Percentiles rank a stretch among this genome's conserved stretches.
These are phyloP conservation scores for Perilla frutescens DNA, from an alignment of 257 asterid genomes.

Conservation along the genomic window DNA sequence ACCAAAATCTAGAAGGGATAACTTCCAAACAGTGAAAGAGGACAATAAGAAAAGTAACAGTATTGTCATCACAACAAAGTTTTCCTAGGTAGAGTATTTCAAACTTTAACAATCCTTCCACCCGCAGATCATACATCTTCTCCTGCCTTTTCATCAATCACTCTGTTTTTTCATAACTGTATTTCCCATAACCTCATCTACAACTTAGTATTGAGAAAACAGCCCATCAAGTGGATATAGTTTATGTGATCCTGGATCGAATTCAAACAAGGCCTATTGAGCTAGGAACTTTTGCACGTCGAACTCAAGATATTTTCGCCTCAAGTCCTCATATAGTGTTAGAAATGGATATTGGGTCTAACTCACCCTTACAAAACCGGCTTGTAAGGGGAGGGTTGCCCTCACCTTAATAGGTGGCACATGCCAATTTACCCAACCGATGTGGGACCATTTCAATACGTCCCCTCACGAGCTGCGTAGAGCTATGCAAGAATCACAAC, in stretches of 20 bases:
- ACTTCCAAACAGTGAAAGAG: neutral
- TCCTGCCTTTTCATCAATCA: constrained; percentile 1
- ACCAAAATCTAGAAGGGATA: neutral
- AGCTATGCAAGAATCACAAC: no score
- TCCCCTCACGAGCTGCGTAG: no score
- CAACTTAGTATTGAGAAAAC: constrained; percentile 5
- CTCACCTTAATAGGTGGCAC: no score
- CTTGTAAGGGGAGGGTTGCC: no score
- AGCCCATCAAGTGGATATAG: neutral
- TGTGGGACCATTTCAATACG: no score
- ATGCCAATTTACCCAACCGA: no score
- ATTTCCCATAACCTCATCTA: constrained; percentile 7
- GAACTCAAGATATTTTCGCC: neutral
- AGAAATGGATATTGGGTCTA: no score
- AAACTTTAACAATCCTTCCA: neutral
- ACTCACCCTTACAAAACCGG: no score
- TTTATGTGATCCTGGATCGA: neutral
- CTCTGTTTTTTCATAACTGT: neutral
- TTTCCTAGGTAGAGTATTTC: neutral
- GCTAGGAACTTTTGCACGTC: neutral
- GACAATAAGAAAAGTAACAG: neutral
- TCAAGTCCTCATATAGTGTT: no score
- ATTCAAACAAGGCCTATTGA: constrained; percentile 13
- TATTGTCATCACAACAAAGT: neutral
- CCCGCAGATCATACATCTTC: neutral